Evolutionary conservation across 2,329 filamentous ascomycete genomes (phyloP), one percentile per base, ranked within the genome.

Genomic region (Scedosporium minutisporum): DNA sequence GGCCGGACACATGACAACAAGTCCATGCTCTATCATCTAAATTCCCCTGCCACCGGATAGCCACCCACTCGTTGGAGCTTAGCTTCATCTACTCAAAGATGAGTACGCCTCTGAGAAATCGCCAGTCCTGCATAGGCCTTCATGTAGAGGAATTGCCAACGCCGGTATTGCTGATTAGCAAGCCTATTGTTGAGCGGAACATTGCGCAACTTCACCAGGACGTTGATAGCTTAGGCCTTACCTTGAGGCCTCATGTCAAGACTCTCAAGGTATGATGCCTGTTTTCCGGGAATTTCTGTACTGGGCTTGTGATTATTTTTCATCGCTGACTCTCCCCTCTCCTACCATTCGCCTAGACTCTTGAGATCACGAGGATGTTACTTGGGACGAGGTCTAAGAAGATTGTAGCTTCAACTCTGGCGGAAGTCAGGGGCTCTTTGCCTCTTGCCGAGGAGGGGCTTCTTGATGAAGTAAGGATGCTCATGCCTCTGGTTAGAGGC

Each of bases 161-260:
- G 1, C 76, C 75, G 0, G 69, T 76, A 0, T 62, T 78, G 9
- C 63, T 78, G n/a, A 66, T 78, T 38, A 75, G 71, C 65, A 69
- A 74, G 58, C 71, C 74, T 0, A 66, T 73, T 1, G 64, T 78
- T 3, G 70, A 77, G 67, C 68, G 64, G 41, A 78, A 78, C 58
- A 71, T 75, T 46, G 66, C 71, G 3, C 68, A 64, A 6, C 64
- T 78, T 1, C 73, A 74, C 18, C 66, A 67, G 1, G 75, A 78
- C 71, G 75, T 78, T 9, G 70, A 76, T 23, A 68, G 68, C 18
- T 64, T 76, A 0, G 72, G 72, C 0, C 72, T 78, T 29, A 64
- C 66, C 3, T 78, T 78, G 27, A 67, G 76, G 21, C 75, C 76
- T 18, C 76, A 78, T 65, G 72, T 78, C n/a, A 78, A 78, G 65